Evolutionary conservation across 2,329 filamentous ascomycete genomes (phyloP).

Genomic region (Cladophialophora psammophila): DNA sequence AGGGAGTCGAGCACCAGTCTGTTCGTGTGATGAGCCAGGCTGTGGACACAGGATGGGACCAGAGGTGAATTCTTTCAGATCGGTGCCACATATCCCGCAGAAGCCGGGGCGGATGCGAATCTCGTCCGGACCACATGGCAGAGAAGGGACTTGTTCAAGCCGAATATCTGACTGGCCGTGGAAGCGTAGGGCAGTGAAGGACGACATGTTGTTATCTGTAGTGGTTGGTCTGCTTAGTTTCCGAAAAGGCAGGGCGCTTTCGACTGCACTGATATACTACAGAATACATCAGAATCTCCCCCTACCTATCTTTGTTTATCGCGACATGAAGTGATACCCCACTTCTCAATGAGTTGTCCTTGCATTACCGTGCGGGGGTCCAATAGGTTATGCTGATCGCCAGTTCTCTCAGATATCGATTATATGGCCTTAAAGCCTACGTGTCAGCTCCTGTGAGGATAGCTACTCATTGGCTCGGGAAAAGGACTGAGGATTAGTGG

Average conservation of each 20-base stretch:
- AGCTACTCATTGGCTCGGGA: background rate
- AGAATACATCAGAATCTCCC: background rate
- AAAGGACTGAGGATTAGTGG: background rate
- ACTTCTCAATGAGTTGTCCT: background rate
- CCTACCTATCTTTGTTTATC: background rate
- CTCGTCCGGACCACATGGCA: conserved; percentile 12
- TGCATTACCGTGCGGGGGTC: background rate
- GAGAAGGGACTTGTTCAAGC: background rate
- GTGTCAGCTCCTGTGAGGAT: background rate
- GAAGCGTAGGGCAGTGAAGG: conserved; percentile 10
- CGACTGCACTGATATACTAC: background rate
- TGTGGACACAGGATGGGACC: conserved; percentile 10
- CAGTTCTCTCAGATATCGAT: background rate
- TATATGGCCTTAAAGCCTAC: background rate
- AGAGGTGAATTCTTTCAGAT: conserved; percentile 7
- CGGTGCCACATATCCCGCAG: conserved; percentile 15
- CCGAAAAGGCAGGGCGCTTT: too few species aligned
- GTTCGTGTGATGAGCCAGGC: background rate
- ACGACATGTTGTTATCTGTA: background rate
- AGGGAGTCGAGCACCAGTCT: conserved; percentile 57
- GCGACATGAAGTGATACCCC: background rate
- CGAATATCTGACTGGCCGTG: conserved; percentile 1
- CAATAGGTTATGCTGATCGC: background rate
- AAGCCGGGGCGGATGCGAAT: conserved; percentile 3
- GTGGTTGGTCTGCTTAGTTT: too few species aligned